Base-by-base conservation (phyloP, 2,329 filamentous ascomycete species). In the Exophiala xenobiotica region DNA sequence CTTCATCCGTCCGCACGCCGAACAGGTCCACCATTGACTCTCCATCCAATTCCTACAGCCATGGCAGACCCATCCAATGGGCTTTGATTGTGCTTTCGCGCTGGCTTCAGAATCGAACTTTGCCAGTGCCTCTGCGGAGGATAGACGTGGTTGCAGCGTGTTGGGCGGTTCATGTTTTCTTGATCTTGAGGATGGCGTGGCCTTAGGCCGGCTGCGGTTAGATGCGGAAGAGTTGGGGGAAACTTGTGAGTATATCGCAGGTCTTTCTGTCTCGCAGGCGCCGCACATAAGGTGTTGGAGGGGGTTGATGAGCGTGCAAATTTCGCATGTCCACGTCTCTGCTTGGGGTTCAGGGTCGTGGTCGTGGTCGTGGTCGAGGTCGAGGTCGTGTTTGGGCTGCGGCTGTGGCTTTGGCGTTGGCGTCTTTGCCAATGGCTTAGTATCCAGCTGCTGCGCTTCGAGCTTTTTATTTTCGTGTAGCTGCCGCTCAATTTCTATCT, bases 21-120 rank as follows among this genome's bases (percentile, higher is more conserved):
- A 76, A 59, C 82, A 85, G 3, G 80, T 83, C 81, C 81, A 85
- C 80, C 81, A 85, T 59, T 80, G 69, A 16, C 73, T 75, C 64
- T 85, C 82, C 80, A 84, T 85, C 53, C 82, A 85, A 0, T 76
- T 75, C 4, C 79, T 78, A 54, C 82, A 86, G 4, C 69, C 67
- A 45, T 70, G 61, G 63, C 82, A 86, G 47, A 76, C 70, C 82
- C 82, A 85, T 1, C 80, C 81, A 16, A 82, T 61, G 2, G 77
- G 74, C 35, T 74, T 67, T 24, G 70, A 79, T 18, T 81, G 61
- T 3, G 74, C 73, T 39, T 75, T 68, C 31, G 70, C 71, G 16
- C 68, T 69, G n/a, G 67, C 67, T 19, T 71, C 71, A 18, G 69
- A 68, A 29, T 76, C 68, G 22, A 74, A 59, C 4, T 61, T 60